phyloP scores from a whole-genome alignment of 169 alveolate species.

The Theileria annulata region DNA sequence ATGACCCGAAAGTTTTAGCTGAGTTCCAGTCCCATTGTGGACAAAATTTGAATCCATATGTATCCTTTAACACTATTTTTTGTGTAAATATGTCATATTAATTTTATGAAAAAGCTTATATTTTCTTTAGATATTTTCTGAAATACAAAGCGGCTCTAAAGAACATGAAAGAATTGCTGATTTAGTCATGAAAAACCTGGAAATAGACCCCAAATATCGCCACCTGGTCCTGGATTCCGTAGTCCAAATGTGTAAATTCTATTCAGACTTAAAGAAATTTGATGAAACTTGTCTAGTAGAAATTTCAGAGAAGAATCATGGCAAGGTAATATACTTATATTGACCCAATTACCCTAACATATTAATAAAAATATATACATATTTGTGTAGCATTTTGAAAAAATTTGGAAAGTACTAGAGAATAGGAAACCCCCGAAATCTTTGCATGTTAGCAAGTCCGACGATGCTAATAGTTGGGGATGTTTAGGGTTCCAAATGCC shows the following conservation, averaged over 20 bases:
- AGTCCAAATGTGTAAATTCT: conserved; percentile 18
- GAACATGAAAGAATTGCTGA: conserved; percentile 16
- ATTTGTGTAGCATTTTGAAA: conserved; percentile 31
- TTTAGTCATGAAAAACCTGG: conserved; percentile 6
- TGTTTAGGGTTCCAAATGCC: conserved; percentile 66
- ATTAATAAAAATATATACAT: neutral
- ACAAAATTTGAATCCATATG: neutral
- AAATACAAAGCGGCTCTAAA: conserved; percentile 16
- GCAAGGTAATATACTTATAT: neutral
- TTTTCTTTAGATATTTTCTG: conserved; percentile 2
- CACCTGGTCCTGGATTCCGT: conserved; percentile 24
- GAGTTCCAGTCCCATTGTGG: conserved; percentile 20
- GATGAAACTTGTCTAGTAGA: neutral
- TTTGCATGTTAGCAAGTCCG: conserved; percentile 28
- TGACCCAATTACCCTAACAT: neutral
- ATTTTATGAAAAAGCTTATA: neutral
- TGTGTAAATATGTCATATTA: no score
- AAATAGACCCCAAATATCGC: conserved; percentile 8
- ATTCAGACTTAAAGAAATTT: neutral
- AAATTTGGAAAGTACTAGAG: conserved; percentile 44
- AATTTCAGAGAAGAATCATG: neutral
- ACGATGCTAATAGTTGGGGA: conserved; percentile 63
- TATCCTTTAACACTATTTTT: neutral
- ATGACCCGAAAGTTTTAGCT: conserved; percentile 22
- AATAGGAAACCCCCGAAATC: conserved; percentile 42